Evolutionary conservation across 345 rosid species (phyloP).

Genomic region (Gynandropsis gynandra): DNA sequence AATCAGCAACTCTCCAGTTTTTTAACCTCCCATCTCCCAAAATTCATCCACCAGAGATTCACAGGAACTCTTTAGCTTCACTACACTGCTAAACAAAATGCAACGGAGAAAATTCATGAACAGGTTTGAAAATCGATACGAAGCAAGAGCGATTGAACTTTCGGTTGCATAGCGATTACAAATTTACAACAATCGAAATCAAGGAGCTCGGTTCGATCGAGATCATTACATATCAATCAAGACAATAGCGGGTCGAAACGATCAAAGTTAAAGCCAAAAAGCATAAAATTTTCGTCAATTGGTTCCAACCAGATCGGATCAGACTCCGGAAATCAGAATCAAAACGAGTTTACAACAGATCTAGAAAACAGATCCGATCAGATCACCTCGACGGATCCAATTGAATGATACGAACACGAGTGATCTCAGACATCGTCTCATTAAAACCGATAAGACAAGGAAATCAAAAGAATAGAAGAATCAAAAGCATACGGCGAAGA

Average conservation of each 20-base stretch:
- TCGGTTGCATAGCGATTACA: not conserved
- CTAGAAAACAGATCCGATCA: not conserved
- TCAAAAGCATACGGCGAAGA: slow-evolving; percentile 1
- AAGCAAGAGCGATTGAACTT: not conserved
- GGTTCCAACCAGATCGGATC: slow-evolving; percentile 20
- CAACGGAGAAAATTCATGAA: not conserved
- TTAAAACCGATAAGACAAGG: not conserved
- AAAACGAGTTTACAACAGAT: slow-evolving; percentile 9
- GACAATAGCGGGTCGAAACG: not conserved
- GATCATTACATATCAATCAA: slow-evolving; percentile 1
- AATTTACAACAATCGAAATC: not conserved
- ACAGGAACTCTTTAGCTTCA: slow-evolving; percentile 2
- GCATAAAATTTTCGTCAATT: not conserved
- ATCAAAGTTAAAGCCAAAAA: slow-evolving; percentile 1
- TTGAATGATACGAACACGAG: not conserved
- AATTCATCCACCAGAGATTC: slow-evolving; percentile 7
- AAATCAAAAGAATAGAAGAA: slow-evolving; percentile 1
- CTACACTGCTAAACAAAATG: not conserved
- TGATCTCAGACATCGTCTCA: slow-evolving; percentile 4
- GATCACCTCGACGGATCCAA: not conserved
- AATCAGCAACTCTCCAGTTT: slow-evolving; percentile 23
- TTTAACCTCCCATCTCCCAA: slow-evolving; percentile 24
- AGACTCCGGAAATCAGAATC: slow-evolving; percentile 8
- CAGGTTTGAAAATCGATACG: not conserved
- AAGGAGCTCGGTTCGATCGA: slow-evolving; percentile 13